phyloP scores from a whole-genome alignment of 2,329 filamentous ascomycete genomes.

The Mariannaea elegans region DNA sequence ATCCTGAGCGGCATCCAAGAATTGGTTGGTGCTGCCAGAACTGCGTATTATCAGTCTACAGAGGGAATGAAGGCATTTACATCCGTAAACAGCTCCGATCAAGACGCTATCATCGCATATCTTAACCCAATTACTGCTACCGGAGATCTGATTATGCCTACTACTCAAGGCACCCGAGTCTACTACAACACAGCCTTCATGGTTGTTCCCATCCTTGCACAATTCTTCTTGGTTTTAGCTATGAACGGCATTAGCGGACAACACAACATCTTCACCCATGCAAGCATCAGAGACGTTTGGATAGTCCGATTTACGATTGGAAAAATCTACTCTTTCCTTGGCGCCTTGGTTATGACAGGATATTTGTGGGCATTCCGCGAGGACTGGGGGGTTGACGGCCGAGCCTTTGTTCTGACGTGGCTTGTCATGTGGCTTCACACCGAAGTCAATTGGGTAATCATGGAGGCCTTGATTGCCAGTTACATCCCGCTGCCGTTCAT shows the following conservation, averaged over 20 bases:
- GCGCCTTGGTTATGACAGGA: conserved; percentile 49
- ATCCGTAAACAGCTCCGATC: conserved; percentile 33
- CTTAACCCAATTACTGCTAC: conserved; percentile 44
- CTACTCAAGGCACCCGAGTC: conserved; percentile 44
- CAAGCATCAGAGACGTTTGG: conserved; percentile 37
- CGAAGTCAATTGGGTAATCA: conserved; percentile 52
- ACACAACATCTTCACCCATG: conserved; percentile 29
- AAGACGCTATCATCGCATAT: conserved; percentile 39
- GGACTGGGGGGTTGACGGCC: conserved; percentile 49
- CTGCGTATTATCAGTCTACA: conserved; percentile 36
- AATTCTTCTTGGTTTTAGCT: conserved; percentile 40
- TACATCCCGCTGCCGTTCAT: conserved; percentile 47
- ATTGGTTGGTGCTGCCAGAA: conserved; percentile 37
- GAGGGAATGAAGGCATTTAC: conserved; percentile 30
- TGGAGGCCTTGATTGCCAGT: conserved; percentile 45
- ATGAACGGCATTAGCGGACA: conserved; percentile 37
- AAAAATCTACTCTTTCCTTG: conserved; percentile 45
- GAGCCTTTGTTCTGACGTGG: conserved; percentile 38
- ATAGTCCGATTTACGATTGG: conserved; percentile 39
- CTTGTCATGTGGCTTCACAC: conserved; percentile 50
- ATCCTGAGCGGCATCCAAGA: conserved; percentile 41
- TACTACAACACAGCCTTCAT: conserved; percentile 52
- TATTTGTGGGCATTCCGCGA: conserved; percentile 56
- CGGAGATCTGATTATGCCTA: conserved; percentile 42
- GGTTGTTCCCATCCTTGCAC: conserved; percentile 46